phyloP scores from a whole-genome alignment of 2,329 filamentous ascomycete genomes.

The Alternaria ethzedia region DNA sequence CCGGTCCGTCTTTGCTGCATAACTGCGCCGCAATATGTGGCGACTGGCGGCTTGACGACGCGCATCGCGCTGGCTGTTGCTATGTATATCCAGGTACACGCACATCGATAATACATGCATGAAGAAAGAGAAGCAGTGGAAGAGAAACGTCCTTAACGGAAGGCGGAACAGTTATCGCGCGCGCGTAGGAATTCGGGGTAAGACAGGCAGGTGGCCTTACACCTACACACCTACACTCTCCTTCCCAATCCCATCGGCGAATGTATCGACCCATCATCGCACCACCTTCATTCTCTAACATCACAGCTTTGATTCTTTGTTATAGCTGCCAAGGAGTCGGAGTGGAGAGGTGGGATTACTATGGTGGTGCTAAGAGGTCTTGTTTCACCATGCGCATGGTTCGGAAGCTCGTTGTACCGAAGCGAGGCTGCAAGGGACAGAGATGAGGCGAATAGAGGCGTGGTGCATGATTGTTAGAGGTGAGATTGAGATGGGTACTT shows the following conservation, averaged over 20 bases:
- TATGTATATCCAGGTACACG: not conserved
- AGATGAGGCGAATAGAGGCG: not conserved
- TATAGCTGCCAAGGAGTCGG: not conserved
- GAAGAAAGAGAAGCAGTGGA: not conserved
- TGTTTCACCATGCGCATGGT: not conserved
- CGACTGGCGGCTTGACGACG: not conserved
- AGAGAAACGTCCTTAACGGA: not conserved
- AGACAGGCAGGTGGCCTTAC: not conserved
- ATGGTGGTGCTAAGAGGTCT: not conserved
- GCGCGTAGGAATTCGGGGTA: not conserved
- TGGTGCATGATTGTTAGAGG: not conserved
- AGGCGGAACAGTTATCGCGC: not conserved
- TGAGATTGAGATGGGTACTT: not conserved
- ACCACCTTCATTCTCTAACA: not conserved
- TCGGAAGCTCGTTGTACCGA: not conserved
- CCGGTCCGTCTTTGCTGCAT: not conserved
- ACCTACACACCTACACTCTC: not conserved
- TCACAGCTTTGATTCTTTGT: not conserved
- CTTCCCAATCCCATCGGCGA: not conserved
- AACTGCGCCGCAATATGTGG: constrained; percentile 6
- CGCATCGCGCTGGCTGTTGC: not conserved
- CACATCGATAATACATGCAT: not conserved
- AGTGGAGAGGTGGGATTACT: not conserved
- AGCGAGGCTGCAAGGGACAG: not conserved
- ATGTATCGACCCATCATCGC: not conserved